A percentile compares a stretch with the other conserved stretches of the same genome.
Conservation (phyloP, 108 stramenopile species). For the Skeletonema grethae region DNA sequence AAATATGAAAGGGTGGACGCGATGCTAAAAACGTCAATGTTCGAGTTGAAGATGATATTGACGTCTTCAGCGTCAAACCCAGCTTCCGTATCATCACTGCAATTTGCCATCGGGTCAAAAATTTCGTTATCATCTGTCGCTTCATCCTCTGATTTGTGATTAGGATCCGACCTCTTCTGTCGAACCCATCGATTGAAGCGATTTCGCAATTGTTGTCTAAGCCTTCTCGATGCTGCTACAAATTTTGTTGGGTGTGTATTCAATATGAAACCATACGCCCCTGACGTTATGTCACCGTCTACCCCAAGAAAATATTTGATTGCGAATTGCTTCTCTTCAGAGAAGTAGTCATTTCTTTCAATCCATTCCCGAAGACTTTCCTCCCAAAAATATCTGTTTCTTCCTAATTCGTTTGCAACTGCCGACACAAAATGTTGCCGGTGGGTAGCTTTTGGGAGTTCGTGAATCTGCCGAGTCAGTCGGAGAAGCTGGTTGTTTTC, state of each 20-base stretch:
- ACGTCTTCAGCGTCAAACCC: neutral
- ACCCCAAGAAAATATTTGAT: constrained; percentile 46
- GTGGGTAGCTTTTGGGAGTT: neutral
- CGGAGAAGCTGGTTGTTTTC: neutral
- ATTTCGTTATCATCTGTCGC: neutral
- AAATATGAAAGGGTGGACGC: constrained; percentile 31
- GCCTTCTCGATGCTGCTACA: neutral
- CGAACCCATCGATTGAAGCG: constrained; percentile 9
- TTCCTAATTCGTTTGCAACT: constrained; percentile 1
- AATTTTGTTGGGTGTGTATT: constrained; percentile 14
- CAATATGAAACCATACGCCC: constrained; percentile 19
- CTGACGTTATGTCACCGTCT: constrained; percentile 31
- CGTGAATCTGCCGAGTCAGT: neutral
- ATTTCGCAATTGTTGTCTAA: constrained; percentile 11
- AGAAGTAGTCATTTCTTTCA: neutral
- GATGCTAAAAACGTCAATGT: constrained; percentile 6
- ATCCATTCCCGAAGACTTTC: neutral
- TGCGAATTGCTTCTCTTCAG: constrained; percentile 20
- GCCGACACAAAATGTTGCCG: neutral
- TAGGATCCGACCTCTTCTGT: neutral
- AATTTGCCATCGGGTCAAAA: constrained; percentile 4
- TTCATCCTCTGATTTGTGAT: neutral
- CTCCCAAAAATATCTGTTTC: neutral
- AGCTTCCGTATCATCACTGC: neutral
- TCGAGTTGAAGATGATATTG: constrained; percentile 21